Evolutionary conservation across 1,284 basidiomycete species (phyloP).

Genomic region (Cryptococcus depauperatus): DNA sequence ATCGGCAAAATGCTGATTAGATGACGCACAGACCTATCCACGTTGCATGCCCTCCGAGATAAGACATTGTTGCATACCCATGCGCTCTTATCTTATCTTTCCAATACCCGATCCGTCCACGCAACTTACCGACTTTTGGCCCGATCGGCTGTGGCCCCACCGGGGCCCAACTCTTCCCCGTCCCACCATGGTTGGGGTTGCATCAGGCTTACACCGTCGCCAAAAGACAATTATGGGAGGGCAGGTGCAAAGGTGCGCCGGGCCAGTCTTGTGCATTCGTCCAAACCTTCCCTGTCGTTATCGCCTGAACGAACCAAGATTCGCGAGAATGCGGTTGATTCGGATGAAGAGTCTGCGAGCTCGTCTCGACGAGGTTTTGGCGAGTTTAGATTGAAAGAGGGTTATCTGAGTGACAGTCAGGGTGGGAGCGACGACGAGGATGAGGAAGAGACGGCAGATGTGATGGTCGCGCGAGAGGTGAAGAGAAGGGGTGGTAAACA

Average conservation of each 20-base stretch:
- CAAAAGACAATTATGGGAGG: not conserved
- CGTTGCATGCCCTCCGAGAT: constrained; percentile 42
- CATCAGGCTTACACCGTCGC: constrained; percentile 34
- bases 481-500: constrained; percentile 29
- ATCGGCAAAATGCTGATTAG: not conserved
- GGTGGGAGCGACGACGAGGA: constrained; percentile 29
- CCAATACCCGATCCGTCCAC: constrained; percentile 25
- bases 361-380: constrained; percentile 15
- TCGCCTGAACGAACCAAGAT: not conserved
- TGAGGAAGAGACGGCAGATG: constrained; percentile 33
- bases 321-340: not conserved
- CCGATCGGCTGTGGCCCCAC: constrained; percentile 21
- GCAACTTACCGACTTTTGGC: constrained; percentile 40
- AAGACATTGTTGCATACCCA: constrained; percentile 41
- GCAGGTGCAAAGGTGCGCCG: constrained; percentile 16
- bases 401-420: constrained; percentile 6
- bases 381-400: constrained; percentile 18
- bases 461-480: constrained; percentile 31
- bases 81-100: constrained; percentile 34
- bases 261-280: constrained; percentile 20
- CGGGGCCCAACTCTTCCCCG: not conserved
- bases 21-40: constrained; percentile 31
- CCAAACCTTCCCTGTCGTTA: not conserved
- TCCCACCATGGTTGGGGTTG: constrained; percentile 33
- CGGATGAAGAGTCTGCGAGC: constrained; percentile 1